Conservation (phyloP, 169 alveolate species). For the Cytauxzoon felis region DNA sequence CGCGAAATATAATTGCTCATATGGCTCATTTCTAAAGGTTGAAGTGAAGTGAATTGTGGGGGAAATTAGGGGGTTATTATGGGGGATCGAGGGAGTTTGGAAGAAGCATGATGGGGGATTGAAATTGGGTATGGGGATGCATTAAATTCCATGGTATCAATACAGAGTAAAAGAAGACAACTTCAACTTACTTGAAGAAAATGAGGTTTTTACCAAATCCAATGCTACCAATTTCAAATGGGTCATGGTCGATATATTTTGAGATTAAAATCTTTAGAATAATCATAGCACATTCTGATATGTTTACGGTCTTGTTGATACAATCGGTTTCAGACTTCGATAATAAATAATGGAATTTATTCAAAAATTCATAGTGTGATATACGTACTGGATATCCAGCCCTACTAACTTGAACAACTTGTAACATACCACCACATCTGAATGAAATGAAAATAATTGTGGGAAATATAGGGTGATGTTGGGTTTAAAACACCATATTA, state of each 20-base stretch:
- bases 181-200: slow-evolving; percentile 59
- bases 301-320: neutral
- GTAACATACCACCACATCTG: slow-evolving; percentile 86
- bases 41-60: too few species aligned
- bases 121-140: too few species aligned
- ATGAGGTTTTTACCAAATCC: slow-evolving; percentile 52
- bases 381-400: slow-evolving; percentile 93
- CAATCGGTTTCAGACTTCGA: slow-evolving; percentile 28
- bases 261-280: slow-evolving; percentile 33
- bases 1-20: slow-evolving; percentile 59
- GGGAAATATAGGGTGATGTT: too few species aligned
- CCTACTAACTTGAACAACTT: slow-evolving; percentile 89
- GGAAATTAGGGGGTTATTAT: too few species aligned
- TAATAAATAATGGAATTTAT: slow-evolving; percentile 76
- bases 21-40: slow-evolving; percentile 60
- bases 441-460: too few species aligned
- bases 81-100: too few species aligned
- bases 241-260: slow-evolving; percentile 20
- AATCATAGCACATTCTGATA: slow-evolving; percentile 1
- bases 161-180: too few species aligned
- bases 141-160: too few species aligned
- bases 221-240: slow-evolving; percentile 32
- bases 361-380: slow-evolving; percentile 81
- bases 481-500: too few species aligned
- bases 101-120: too few species aligned